Evolutionary conservation across 768 basidiomycete genomes (phyloP).

Genomic region (Artomyces pyxidatus): DNA sequence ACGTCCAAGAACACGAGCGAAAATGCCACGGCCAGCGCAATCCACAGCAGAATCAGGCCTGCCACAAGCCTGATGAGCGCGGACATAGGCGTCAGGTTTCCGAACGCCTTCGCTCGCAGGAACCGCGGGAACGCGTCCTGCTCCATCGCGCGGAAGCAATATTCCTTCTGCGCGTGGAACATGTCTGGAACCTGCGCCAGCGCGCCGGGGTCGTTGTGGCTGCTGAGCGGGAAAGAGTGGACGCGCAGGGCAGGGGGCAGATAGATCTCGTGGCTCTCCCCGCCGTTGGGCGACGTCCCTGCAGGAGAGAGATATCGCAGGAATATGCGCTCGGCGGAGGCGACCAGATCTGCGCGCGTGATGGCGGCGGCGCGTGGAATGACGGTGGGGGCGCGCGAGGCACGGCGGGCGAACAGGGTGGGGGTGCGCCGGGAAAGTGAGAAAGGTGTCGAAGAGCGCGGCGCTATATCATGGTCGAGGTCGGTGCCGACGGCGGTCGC

Average conservation of each 20-base stretch:
- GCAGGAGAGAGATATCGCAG: constrained; percentile 86
- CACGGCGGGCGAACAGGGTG: constrained; percentile 69
- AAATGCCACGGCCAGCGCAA: constrained; percentile 87
- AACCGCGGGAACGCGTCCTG: constrained; percentile 93
- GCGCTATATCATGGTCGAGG: constrained; percentile 28
- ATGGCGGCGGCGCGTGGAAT: constrained; percentile 91
- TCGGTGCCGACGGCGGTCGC: constrained; percentile 36
- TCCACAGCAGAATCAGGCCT: constrained; percentile 86
- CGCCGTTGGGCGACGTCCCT: constrained; percentile 64
- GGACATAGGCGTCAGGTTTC: constrained; percentile 89
- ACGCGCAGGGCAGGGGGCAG: constrained; percentile 90
- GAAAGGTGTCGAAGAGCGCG: constrained; percentile 75
- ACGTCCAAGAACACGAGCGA: constrained; percentile 91
- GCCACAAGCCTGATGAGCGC: constrained; percentile 78
- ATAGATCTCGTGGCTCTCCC: constrained; percentile 96
- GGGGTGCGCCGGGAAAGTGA: constrained; percentile 69
- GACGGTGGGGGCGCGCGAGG: constrained; percentile 86
- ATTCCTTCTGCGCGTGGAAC: constrained; percentile 96
- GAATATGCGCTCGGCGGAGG: constrained; percentile 93
- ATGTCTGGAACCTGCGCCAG: constrained; percentile 94
- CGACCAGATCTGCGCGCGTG: constrained; percentile 80
- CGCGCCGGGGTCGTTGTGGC: constrained; percentile 57
- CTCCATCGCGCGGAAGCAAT: constrained; percentile 93
- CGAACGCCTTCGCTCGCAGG: constrained; percentile 94
- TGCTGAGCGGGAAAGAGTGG: constrained; percentile 79